These are phyloP conservation scores for Ministeria vibrans DNA, from an alignment of 78 protist species.

Conservation along the genomic window DNA sequence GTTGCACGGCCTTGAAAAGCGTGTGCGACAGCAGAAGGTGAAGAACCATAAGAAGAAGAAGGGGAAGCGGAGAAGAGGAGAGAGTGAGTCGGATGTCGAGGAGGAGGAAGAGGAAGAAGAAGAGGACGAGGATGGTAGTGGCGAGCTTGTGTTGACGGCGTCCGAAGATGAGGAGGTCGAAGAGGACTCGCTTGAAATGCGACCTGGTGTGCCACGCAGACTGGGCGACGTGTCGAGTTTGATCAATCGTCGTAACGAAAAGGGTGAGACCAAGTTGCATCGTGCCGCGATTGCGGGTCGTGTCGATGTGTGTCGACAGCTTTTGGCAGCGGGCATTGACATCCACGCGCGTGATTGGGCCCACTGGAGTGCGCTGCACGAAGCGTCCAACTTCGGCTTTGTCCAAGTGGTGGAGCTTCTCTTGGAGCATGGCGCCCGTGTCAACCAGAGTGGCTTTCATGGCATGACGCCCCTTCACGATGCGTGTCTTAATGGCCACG, in stretches of 20 bases:
- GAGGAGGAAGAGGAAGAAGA: not conserved
- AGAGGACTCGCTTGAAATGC: not conserved
- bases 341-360: not conserved
- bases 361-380: not conserved
- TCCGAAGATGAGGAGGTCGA: not conserved
- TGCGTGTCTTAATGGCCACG: not conserved
- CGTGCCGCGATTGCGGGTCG: not conserved
- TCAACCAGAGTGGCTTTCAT: not conserved
- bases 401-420: not conserved
- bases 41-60: no score
- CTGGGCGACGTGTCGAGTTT: no score
- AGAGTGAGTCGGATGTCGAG: not conserved
- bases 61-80: no score
- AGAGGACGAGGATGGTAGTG: not conserved
- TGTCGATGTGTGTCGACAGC: not conserved
- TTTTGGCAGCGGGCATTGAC: not conserved
- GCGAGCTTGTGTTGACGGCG: not conserved
- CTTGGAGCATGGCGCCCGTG: not conserved
- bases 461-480: not conserved
- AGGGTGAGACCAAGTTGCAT: not conserved
- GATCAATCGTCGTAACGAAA: no score
- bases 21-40: no score
- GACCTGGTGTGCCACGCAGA: not conserved
- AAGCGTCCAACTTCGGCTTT: not conserved
- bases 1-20: no score